These are phyloP conservation scores for Begonia masoniana DNA, from an alignment of 306 rosid genomes.

Conservation along the genomic window DNA sequence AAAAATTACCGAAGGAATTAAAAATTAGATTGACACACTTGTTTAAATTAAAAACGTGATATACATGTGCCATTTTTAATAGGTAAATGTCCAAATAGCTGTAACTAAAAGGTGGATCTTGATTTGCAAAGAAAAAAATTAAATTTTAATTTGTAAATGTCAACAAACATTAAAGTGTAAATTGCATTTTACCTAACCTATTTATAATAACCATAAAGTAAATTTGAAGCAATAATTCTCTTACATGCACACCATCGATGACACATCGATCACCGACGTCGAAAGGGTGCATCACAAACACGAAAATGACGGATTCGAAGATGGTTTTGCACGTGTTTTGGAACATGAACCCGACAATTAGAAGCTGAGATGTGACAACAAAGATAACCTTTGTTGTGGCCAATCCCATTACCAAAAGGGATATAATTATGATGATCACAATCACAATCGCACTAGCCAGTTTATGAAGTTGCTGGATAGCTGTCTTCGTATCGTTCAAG, in stretches of 20 bases:
- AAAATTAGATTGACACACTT: too few species aligned
- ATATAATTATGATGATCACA: conserved; percentile 24
- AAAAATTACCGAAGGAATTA: too few species aligned
- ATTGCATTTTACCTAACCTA: too few species aligned
- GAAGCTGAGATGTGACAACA: conserved; percentile 36
- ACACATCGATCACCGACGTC: conserved; percentile 41
- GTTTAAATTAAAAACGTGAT: too few species aligned
- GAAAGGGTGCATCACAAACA: conserved; percentile 46
- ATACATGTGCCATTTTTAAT: too few species aligned
- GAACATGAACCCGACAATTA: conserved; percentile 41
- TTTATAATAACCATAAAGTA: too few species aligned
- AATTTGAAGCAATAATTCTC: too few species aligned
- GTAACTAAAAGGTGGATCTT: too few species aligned
- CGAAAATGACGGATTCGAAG: conserved; percentile 39
- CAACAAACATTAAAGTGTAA: too few species aligned
- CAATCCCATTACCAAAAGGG: conserved; percentile 31
- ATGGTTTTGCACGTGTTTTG: conserved; percentile 45
- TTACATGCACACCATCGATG: conserved; percentile 26
- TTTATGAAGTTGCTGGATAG: conserved; percentile 42
- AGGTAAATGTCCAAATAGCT: too few species aligned
- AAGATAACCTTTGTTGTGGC: conserved; percentile 42
- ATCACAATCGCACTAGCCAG: conserved; percentile 33
- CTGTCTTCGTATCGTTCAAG: conserved; percentile 39
- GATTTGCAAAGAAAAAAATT: too few species aligned
- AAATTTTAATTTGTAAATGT: too few species aligned